Percentiles rank a stretch among this genome's conserved stretches.
Conservation (phyloP, 345 rosid species). For the Excoecaria cochinchinensis region DNA sequence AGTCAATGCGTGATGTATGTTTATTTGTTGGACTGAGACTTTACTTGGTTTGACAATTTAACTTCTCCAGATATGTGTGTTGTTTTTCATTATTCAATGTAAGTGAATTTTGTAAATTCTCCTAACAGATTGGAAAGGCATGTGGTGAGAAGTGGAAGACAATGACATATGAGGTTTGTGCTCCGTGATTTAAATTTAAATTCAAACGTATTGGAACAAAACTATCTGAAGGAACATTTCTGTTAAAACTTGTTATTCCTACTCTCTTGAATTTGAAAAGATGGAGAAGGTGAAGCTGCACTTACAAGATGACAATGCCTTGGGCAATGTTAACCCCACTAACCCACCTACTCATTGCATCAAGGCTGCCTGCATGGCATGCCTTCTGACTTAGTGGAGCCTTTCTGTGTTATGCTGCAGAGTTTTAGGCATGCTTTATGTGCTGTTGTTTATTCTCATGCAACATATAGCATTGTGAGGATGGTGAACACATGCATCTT, state of each 20-base stretch:
- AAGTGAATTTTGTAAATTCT: slow-evolving; percentile 12
- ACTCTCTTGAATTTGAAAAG: not conserved
- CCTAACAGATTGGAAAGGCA: slow-evolving; percentile 80
- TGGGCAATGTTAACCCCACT: not conserved
- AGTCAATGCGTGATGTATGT: slow-evolving; percentile 90
- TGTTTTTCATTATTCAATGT: slow-evolving; percentile 7
- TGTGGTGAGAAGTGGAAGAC: slow-evolving; percentile 96
- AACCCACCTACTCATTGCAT: not conserved
- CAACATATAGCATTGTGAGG: not conserved
- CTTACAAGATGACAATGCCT: not conserved
- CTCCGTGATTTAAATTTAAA: not conserved
- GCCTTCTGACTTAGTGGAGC: not conserved
- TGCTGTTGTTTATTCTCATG: not conserved
- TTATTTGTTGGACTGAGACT: not conserved
- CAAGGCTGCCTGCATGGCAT: not conserved
- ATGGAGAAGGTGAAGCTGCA: not conserved
- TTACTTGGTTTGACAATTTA: slow-evolving; percentile 1
- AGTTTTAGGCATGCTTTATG: not conserved
- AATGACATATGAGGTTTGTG: slow-evolving; percentile 75
- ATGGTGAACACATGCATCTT: not conserved
- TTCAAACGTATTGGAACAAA: not conserved
- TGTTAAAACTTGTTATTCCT: not conserved
- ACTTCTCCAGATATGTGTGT: not conserved
- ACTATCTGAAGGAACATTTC: not conserved
- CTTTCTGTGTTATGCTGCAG: not conserved